Percentiles rank a stretch among this genome's conserved stretches.
These are phyloP conservation scores for Exophiala sp. DNA, from an alignment of 2,329 filamentous ascomycete genomes.

Conservation along the genomic window DNA sequence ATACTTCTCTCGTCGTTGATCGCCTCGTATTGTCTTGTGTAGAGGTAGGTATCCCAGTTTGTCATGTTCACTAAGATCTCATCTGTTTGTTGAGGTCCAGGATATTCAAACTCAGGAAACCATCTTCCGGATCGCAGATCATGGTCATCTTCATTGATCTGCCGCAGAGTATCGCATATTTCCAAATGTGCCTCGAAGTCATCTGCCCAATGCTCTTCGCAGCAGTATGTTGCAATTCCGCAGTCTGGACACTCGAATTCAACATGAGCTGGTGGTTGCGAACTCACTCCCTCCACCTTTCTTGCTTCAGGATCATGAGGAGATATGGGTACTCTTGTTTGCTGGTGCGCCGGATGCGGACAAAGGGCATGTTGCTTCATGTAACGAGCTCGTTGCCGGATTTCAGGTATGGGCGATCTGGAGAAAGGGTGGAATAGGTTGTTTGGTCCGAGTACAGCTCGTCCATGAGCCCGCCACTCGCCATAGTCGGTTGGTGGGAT, in stretches of 20 bases:
- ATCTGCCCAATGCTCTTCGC: slow-evolving; percentile 90
- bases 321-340: slow-evolving; percentile 65
- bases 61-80: slow-evolving; percentile 95
- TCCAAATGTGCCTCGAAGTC: slow-evolving; percentile 91
- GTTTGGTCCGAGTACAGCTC: slow-evolving; percentile 60
- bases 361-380: slow-evolving; percentile 94
- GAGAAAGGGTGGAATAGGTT: slow-evolving; percentile 94
- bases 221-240: slow-evolving; percentile 89
- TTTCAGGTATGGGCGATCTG: slow-evolving; percentile 80
- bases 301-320: slow-evolving; percentile 61
- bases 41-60: slow-evolving; percentile 97
- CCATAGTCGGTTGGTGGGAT: slow-evolving; percentile 26
- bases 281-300: slow-evolving; percentile 46
- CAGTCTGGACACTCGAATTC: slow-evolving; percentile 96
- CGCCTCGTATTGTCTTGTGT: slow-evolving; percentile 84
- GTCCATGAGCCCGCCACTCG: slow-evolving; percentile 27
- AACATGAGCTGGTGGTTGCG: slow-evolving; percentile 69
- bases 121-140: slow-evolving; percentile 85
- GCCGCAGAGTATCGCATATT: slow-evolving; percentile 82
- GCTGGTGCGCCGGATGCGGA: slow-evolving; percentile 81
- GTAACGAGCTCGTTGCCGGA: slow-evolving; percentile 80
- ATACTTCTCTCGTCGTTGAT: slow-evolving; percentile 87
- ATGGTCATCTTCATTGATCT: slow-evolving; percentile 98
- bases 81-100: slow-evolving; percentile 75
- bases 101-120: slow-evolving; percentile 92